Percentiles rank a stretch among this genome's conserved stretches.
Conservation (phyloP, 352 stramenopile species). For the Phytophthora kernoviae region DNA sequence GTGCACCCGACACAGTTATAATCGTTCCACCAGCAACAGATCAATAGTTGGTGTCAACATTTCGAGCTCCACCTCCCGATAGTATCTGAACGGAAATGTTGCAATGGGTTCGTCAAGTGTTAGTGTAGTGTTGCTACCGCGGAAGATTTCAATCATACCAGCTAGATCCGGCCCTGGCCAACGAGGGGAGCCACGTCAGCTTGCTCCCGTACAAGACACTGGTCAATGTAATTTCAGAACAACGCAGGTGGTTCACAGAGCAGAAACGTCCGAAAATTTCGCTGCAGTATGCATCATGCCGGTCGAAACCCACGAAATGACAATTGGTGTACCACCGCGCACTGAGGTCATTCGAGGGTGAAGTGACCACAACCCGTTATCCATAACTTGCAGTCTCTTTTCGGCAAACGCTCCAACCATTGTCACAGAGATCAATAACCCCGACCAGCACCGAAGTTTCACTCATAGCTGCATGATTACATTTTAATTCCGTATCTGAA, state of each 20-base stretch:
- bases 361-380: constrained; percentile 20
- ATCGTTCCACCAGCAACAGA: constrained; percentile 31
- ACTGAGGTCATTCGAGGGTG: constrained; percentile 21
- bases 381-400: constrained; percentile 20
- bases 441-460: constrained; percentile 31
- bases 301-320: constrained; percentile 11
- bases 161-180: constrained; percentile 18
- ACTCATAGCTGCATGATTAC: constrained; percentile 6
- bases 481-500: constrained; percentile 30
- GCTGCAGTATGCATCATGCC: background rate
- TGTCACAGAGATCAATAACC: constrained; percentile 34
- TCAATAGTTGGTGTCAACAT: constrained; percentile 25
- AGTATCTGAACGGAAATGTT: constrained; percentile 38
- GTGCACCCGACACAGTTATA: constrained; percentile 32
- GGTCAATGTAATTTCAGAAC: constrained; percentile 20
- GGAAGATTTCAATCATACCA: constrained; percentile 35
- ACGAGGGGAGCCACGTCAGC: constrained; percentile 24
- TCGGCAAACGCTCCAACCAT: constrained; percentile 31
- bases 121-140: background rate
- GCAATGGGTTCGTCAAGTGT: constrained; percentile 5
- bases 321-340: constrained; percentile 17
- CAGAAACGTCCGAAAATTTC: constrained; percentile 33
- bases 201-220: constrained; percentile 1
- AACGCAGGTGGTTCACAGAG: constrained; percentile 10
- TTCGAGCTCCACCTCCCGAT: constrained; percentile 31